These are phyloP conservation scores for Oemleria cerasiformis DNA, from an alignment of 306 rosid species.

Conservation along the genomic window DNA sequence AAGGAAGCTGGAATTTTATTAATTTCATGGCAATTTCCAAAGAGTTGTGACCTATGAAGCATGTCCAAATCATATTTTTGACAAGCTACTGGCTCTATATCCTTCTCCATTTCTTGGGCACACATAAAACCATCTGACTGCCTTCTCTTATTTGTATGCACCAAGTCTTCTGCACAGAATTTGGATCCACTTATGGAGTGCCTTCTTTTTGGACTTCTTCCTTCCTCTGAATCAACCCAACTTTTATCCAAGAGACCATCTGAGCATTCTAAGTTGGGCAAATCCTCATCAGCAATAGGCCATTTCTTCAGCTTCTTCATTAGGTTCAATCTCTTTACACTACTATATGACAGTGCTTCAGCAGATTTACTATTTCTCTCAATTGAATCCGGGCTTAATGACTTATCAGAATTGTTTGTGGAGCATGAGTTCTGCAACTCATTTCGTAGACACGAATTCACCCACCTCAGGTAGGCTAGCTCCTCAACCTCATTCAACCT, in stretches of 20 bases:
- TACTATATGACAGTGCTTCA: slow-evolving; percentile 42
- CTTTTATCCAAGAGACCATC: slow-evolving; percentile 45
- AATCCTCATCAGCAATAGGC: slow-evolving; percentile 56
- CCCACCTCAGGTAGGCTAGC: slow-evolving; percentile 97
- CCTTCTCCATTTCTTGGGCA: slow-evolving; percentile 59
- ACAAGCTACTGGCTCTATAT: slow-evolving; percentile 42
- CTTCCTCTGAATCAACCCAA: slow-evolving; percentile 61
- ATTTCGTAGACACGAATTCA: slow-evolving; percentile 79
- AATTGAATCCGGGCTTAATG: slow-evolving; percentile 49
- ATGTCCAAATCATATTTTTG: slow-evolving; percentile 55
- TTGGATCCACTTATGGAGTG: slow-evolving; percentile 91
- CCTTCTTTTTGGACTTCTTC: slow-evolving; percentile 74
- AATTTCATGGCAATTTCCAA: slow-evolving; percentile 48
- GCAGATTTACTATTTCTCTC: slow-evolving; percentile 49
- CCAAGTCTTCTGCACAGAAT: slow-evolving; percentile 57
- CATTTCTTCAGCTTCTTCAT: slow-evolving; percentile 80
- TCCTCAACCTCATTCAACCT: slow-evolving; percentile 96
- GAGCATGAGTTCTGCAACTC: slow-evolving; percentile 80
- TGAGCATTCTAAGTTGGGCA: slow-evolving; percentile 56
- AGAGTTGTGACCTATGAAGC: slow-evolving; percentile 46
- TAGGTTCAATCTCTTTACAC: slow-evolving; percentile 55
- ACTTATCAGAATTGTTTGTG: slow-evolving; percentile 44
- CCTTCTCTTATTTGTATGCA: slow-evolving; percentile 54
- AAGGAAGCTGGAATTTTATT: slow-evolving; percentile 49
- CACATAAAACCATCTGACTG: slow-evolving; percentile 76